Evolutionary conservation across 148 eudicot genomes (phyloP).

Genomic region (Dianthus caryophyllus): DNA sequence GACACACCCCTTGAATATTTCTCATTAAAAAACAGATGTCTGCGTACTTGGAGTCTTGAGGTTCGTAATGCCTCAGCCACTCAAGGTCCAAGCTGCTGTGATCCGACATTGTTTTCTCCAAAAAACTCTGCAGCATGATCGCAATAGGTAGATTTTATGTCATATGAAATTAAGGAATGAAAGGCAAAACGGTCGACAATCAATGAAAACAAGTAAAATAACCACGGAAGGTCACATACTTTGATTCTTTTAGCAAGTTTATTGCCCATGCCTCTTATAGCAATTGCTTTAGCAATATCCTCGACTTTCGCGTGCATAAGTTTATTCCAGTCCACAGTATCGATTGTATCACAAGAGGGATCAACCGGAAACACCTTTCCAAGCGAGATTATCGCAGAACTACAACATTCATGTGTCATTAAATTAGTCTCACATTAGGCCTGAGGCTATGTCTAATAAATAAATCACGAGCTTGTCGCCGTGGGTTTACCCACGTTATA

Average conservation of each 20-base stretch:
- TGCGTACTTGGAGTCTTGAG: constrained; percentile 34
- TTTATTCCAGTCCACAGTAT: constrained; percentile 39
- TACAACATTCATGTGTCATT: too few relatives aligned
- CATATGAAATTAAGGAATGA: not conserved
- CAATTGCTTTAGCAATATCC: constrained; percentile 31
- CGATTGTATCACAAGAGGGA: too few relatives aligned
- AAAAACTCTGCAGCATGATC: constrained; percentile 26
- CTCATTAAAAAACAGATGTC: not conserved
- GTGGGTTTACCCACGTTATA: too few relatives aligned
- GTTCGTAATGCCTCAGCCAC: constrained; percentile 39
- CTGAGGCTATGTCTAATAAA: too few relatives aligned
- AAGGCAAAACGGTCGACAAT: too few relatives aligned
- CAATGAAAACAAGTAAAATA: not conserved
- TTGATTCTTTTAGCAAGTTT: constrained; percentile 38
- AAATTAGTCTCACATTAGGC: too few relatives aligned
- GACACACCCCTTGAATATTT: not conserved
- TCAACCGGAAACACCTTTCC: too few relatives aligned
- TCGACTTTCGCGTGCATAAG: constrained; percentile 27
- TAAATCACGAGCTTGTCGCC: too few relatives aligned
- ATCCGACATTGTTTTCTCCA: constrained; percentile 22
- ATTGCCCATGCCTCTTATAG: constrained; percentile 36
- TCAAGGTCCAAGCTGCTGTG: constrained; percentile 48
- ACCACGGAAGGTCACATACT: constrained; percentile 15
- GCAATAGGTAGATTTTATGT: too few relatives aligned
- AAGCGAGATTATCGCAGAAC: too few relatives aligned